Evolutionary conservation across 257 asterid genomes (phyloP).

Genomic region (Primulina eburnea): DNA sequence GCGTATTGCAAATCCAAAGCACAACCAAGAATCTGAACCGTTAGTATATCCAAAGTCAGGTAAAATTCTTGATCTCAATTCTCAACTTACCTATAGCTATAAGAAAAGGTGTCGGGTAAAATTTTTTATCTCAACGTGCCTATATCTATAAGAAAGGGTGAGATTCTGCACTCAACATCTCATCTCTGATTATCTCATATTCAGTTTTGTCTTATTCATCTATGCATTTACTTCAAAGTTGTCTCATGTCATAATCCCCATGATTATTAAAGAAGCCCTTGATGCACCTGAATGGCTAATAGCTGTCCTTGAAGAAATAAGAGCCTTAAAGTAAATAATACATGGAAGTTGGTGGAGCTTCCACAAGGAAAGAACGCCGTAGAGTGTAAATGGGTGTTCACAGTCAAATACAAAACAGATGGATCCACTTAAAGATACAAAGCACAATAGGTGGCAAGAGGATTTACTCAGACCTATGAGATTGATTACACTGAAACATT

Average conservation of each 20-base stretch:
- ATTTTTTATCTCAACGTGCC: too few species aligned
- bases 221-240: background rate
- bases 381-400: background rate
- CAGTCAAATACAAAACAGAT: background rate
- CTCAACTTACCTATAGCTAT: too few species aligned
- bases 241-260: background rate
- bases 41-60: too few species aligned
- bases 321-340: background rate
- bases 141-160: too few species aligned
- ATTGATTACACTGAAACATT: background rate
- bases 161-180: background rate
- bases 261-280: background rate
- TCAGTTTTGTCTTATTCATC: background rate
- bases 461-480: background rate
- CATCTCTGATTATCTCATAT: background rate
- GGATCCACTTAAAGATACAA: too few species aligned
- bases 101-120: background rate
- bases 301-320: background rate
- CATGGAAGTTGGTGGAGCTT: background rate
- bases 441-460: background rate
- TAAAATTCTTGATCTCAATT: too few species aligned
- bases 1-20: too few species aligned
- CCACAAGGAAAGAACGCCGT: too few species aligned
- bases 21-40: too few species aligned
- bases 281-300: background rate